Evolutionary conservation across 1,284 basidiomycete genomes (phyloP).

Genomic region (Rhodofomes roseus): DNA sequence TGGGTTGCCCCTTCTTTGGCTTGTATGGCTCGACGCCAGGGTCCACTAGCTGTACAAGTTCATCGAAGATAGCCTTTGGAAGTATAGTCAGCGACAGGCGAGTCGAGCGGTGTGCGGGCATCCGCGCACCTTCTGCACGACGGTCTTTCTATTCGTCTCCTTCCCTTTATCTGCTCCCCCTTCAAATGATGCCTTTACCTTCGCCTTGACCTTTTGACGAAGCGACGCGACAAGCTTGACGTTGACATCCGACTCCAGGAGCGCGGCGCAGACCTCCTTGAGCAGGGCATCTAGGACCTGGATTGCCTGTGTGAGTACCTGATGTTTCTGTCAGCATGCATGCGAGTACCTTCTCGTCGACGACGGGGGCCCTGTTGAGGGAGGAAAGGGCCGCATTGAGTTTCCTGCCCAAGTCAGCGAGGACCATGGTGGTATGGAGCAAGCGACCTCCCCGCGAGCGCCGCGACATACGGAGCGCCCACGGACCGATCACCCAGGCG

Average conservation of each 20-base stretch:
- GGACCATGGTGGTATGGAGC: conserved; percentile 69
- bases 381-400: conserved; percentile 94
- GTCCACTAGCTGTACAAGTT: conserved; percentile 93
- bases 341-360: conserved; percentile 79
- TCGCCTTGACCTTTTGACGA: conserved; percentile 87
- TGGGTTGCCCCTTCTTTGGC: conserved; percentile 92
- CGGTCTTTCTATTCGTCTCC: conserved; percentile 79
- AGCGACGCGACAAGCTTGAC: conserved; percentile 92
- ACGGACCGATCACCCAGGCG: neutral
- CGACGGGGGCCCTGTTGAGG: conserved; percentile 78
- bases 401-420: conserved; percentile 92
- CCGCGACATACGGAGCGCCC: conserved; percentile 1
- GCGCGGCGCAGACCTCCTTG: conserved; percentile 92
- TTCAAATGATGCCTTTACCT: conserved; percentile 77
- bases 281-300: conserved; percentile 92
- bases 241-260: conserved; percentile 97
- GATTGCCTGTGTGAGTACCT: conserved; percentile 13
- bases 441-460: neutral
- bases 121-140: conserved; percentile 79
- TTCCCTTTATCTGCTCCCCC: conserved; percentile 71
- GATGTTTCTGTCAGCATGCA: conserved; percentile 6
- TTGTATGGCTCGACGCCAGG: conserved; percentile 94
- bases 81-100: conserved; percentile 2
- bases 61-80: conserved; percentile 89
- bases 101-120: neutral